Evolutionary conservation across 2,329 filamentous ascomycete genomes (phyloP).

Genomic region (Celoporthe dispersa): DNA sequence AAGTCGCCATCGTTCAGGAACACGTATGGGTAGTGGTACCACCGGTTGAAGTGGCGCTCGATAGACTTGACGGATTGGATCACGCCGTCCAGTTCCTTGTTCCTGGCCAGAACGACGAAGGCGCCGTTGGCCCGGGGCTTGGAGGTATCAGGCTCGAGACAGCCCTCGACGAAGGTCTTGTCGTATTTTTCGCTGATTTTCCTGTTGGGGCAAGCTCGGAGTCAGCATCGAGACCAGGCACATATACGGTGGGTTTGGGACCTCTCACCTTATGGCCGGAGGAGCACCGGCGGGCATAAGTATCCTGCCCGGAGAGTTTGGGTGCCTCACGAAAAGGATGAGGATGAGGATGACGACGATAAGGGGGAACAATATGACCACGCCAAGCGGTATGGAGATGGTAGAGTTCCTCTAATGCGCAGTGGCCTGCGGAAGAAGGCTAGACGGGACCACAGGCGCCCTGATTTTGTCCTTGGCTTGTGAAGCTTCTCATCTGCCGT

Average conservation of each 20-base stretch:
- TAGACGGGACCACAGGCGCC: constrained; percentile 55
- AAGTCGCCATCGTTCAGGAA: constrained; percentile 98
- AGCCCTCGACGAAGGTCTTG: constrained; percentile 93
- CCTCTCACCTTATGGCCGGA: constrained; percentile 80
- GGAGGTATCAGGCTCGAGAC: constrained; percentile 77
- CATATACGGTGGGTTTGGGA: neutral
- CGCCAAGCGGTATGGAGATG: constrained; percentile 88
- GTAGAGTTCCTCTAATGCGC: constrained; percentile 90
- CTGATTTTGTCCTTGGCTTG: constrained; percentile 30
- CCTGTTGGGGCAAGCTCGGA: constrained; percentile 51
- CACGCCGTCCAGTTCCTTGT: constrained; percentile 95
- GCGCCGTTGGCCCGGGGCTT: constrained; percentile 88
- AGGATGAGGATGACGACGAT: constrained; percentile 91
- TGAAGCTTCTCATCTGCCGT: constrained; percentile 54
- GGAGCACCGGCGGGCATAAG: constrained; percentile 87
- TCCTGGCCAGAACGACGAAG: constrained; percentile 92
- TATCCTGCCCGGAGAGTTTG: constrained; percentile 79
- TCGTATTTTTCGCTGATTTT: constrained; percentile 98
- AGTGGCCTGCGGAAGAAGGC: constrained; percentile 87
- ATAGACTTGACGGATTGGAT: constrained; percentile 97
- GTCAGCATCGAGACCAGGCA: neutral
- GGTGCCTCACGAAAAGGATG: constrained; percentile 86
- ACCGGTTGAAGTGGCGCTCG: constrained; percentile 97
- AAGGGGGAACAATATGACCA: constrained; percentile 90
- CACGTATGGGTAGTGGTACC: constrained; percentile 98